Evolutionary conservation across 1,139 yeast species (phyloP), one percentile per base, ranked within the genome.

Genomic region (Zygoascus meyerae): DNA sequence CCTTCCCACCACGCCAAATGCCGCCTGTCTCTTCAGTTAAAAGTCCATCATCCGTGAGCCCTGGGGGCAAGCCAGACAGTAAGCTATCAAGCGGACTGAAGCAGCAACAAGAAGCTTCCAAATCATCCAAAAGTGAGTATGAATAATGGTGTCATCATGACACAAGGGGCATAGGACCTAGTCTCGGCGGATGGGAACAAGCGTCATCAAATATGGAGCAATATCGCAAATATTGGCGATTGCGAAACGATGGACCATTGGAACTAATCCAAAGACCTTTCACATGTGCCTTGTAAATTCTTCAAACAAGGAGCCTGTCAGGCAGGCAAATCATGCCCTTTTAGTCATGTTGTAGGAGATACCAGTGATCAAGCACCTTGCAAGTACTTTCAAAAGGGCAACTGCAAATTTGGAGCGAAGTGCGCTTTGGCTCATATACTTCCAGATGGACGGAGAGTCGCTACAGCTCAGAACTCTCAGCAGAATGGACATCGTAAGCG

Each of bases 211-310:
- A 21, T 21, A 4, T 21, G 26, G 26, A 5, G 26, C 6, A 7
- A 21, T 21, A 21, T 21, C 26, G 26, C 26, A 4, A 21, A 21
- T 7, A 21, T 21, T 4, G 26, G 15, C 14, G 12, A 14, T 7
- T 12, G 26, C n/a, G 11, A 34, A 5, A 34, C 6, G 6, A 12
- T 6, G 8, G 14, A 14, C 34, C 15, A 14, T 12, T 31, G 15
- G 29, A 28, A 38, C 32, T 29, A 30, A 41, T 33, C 21, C 11
- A 14, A 26, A 70, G 74, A 83, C 58, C 72, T 85, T 46, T 81
- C 94, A 46, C 98, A 90, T 66, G 97, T 90, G 34, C 97, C 98
- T 1, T 90, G 98, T 66, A 90, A 90, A 68, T 90, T 92, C 70
- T 89, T 74, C 64, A 74, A 79, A 52, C 96, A 89, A 63, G 97